Conservation (phyloP, 768 basidiomycete genomes). For the Daedalea quercina region DNA sequence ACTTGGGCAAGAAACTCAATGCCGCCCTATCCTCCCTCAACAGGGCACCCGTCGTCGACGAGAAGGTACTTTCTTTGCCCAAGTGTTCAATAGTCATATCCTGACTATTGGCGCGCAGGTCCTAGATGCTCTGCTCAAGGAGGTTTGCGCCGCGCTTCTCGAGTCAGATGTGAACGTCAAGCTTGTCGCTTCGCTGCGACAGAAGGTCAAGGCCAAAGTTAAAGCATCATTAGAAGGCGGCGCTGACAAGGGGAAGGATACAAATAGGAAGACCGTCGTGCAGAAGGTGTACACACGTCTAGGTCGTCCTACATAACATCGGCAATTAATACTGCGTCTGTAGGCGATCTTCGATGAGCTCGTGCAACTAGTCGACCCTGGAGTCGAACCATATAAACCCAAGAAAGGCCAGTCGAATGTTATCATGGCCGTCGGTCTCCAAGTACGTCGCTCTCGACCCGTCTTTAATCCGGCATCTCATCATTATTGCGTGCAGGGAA, state of each 20-base stretch:
- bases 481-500: conserved; percentile 50
- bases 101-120: no score
- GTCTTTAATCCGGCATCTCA: neutral
- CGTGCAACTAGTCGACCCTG: conserved; percentile 91
- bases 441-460: conserved; percentile 43
- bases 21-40: conserved; percentile 88
- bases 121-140: conserved; percentile 89
- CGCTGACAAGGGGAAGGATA: conserved; percentile 70
- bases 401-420: conserved; percentile 92
- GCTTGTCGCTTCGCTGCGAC: conserved; percentile 78
- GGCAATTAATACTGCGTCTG: neutral
- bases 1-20: conserved; percentile 91
- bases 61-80: conserved; percentile 54
- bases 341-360: conserved; percentile 97
- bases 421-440: conserved; percentile 96
- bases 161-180: conserved; percentile 99
- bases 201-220: conserved; percentile 88
- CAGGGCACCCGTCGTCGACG: conserved; percentile 82
- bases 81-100: no score
- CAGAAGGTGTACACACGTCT: conserved; percentile 65
- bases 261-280: conserved; percentile 79
- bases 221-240: conserved; percentile 68
- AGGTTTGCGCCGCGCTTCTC: conserved; percentile 88
- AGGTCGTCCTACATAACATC: no score
- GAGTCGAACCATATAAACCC: conserved; percentile 92